Base-by-base conservation (phyloP, 2,329 filamentous ascomycete genomes). In the Penicillium sp. region DNA sequence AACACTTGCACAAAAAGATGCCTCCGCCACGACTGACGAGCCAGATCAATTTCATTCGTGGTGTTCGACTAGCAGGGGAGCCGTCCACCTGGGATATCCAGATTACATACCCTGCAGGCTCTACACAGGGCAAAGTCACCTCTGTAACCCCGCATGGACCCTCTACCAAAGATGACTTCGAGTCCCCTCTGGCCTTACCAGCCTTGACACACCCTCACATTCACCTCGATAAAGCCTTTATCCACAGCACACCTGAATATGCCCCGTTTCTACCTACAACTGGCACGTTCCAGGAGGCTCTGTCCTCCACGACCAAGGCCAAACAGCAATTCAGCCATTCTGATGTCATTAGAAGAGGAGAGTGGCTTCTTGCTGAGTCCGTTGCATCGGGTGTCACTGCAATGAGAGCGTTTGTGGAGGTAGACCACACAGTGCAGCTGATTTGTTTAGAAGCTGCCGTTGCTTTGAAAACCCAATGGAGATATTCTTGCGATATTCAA, bases 121-220 rank as follows among this genome's bases (percentile, higher is more conserved):
- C 48, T 14, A 47, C 56, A 34, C 20, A 57, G 8, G 67, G 68
- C 13, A 52, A 32, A 8, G 70, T 76, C 56, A 53, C 53, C 10
- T 67, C 66, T 24, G 62, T 72, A 51, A 64, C 63, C 60, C 66
- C 66, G 48, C 57, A 69, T 53, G 57, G 61, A 39, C 35, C 35
- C 14, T 18, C 38, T 16, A 44, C 20, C 10, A 16, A 22, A 14
- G 51, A 51, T 20, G 44, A 34, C 37, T 49, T 54, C 53, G 37
- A 47, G n/a, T 43, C 59, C 29, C 66, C 69, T 5, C 66, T 74
- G 29, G 67, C 73, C 5, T 69, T 84, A 48, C 84, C 85, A 4
- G 79, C 81, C 9, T 78, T 90, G 3, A 89, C 86, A 61, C 88
- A 90, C 66, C 86, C 88, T 8, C 88, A 90, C 62, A 83, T 90